phyloP scores from a whole-genome alignment of 768 basidiomycete species.

The Leucocoprinus sp. region DNA sequence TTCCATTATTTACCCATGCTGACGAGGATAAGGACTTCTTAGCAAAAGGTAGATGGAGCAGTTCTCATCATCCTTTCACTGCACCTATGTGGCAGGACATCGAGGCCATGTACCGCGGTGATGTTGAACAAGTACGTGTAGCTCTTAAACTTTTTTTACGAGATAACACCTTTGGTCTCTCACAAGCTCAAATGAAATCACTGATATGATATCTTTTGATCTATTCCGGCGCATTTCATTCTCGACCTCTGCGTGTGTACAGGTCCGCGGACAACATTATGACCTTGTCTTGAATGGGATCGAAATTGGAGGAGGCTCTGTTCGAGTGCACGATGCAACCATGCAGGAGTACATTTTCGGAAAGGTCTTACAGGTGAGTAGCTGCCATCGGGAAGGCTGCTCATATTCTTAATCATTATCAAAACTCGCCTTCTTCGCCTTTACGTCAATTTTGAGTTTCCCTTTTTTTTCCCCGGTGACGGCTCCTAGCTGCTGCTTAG shows the following conservation, averaged over 20 bases:
- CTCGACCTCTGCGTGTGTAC: constrained; percentile 11
- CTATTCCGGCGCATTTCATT: constrained; percentile 5
- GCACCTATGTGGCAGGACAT: constrained; percentile 92
- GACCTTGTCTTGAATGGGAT: constrained; percentile 91
- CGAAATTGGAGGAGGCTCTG: constrained; percentile 91
- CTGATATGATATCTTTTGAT: constrained; percentile 7
- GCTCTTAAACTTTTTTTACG: constrained; percentile 7
- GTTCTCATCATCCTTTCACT: constrained; percentile 93
- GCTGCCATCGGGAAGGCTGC: neutral
- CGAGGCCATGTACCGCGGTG: constrained; percentile 61
- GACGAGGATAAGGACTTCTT: constrained; percentile 85
- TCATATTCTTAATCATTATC: neutral
- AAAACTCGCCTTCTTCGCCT: constrained; percentile 2
- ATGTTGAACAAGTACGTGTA: constrained; percentile 44
- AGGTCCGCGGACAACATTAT: constrained; percentile 94
- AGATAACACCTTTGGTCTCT: constrained; percentile 7
- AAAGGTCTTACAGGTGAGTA: constrained; percentile 65
- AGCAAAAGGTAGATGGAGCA: constrained; percentile 84
- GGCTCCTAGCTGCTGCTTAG: neutral
- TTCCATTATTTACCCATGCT: constrained; percentile 81
- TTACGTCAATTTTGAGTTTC: neutral
- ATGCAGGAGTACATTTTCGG: constrained; percentile 83
- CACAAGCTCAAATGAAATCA: constrained; percentile 1
- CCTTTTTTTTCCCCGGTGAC: neutral
- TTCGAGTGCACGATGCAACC: constrained; percentile 80